Conservation (phyloP, 345 rosid species). For the Populus tremula region DNA sequence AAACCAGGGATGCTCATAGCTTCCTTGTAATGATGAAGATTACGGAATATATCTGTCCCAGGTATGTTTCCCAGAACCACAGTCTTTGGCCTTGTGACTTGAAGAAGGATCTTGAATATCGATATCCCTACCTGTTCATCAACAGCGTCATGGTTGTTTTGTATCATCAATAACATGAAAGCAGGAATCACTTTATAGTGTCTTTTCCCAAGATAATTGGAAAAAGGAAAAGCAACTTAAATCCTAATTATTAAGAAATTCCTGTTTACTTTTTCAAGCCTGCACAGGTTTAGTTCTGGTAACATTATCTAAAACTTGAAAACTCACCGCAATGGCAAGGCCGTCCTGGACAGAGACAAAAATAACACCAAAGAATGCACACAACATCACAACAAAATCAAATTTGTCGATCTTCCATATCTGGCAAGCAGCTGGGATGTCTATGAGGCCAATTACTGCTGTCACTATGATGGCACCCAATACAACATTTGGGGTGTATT, state of each 20-base stretch:
- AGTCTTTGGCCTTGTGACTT: slow-evolving; percentile 78
- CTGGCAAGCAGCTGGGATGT: slow-evolving; percentile 67
- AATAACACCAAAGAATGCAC: slow-evolving; percentile 80
- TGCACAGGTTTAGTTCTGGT: background rate
- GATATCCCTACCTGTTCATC: slow-evolving; percentile 69
- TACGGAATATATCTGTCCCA: slow-evolving; percentile 64
- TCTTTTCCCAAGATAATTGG: background rate
- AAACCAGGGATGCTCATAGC: slow-evolving; percentile 67
- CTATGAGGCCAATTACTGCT: slow-evolving; percentile 91
- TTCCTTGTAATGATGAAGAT: slow-evolving; percentile 74
- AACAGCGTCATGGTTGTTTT: background rate
- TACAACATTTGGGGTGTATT: slow-evolving; percentile 89
- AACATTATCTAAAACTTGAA: background rate
- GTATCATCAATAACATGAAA: background rate
- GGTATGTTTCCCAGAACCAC: slow-evolving; percentile 76
- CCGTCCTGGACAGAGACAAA: slow-evolving; percentile 83
- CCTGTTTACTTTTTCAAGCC: background rate
- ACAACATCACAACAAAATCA: slow-evolving; percentile 75
- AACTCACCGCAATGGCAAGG: slow-evolving; percentile 80
- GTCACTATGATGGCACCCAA: slow-evolving; percentile 87
- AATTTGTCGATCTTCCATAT: slow-evolving; percentile 90
- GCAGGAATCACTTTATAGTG: background rate
- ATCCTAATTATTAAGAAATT: background rate
- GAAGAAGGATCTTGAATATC: slow-evolving; percentile 75
- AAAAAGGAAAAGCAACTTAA: background rate